Evolutionary conservation across 768 basidiomycete species (phyloP).

Genomic region (Phylloporus scabripes): DNA sequence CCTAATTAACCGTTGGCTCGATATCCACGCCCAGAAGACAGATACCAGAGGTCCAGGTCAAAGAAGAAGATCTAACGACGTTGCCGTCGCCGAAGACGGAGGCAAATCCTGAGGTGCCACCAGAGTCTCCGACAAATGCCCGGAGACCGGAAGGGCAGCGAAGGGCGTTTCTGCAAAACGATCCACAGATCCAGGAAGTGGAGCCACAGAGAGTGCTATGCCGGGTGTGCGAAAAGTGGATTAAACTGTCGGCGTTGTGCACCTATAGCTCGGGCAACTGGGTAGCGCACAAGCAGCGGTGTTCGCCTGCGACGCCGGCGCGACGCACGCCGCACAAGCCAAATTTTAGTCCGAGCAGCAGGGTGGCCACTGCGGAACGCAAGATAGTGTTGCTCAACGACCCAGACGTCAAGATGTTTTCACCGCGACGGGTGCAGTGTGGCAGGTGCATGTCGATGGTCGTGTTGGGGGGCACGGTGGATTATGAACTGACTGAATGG

Average conservation of each 20-base stretch:
- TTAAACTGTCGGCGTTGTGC: constrained; percentile 39
- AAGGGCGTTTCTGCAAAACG: constrained; percentile 47
- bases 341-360: constrained; percentile 45
- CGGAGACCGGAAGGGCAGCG: constrained; percentile 38
- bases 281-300: constrained; percentile 46
- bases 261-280: constrained; percentile 49
- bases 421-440: constrained; percentile 45
- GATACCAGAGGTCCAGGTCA: constrained; percentile 3
- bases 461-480: constrained; percentile 41
- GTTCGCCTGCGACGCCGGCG: constrained; percentile 38
- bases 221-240: constrained; percentile 58
- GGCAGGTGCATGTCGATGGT: constrained; percentile 44
- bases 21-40: constrained; percentile 15
- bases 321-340: constrained; percentile 16
- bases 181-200: constrained; percentile 46
- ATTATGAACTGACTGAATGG: constrained; percentile 60
- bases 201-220: constrained; percentile 52
- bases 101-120: background rate
- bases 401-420: constrained; percentile 48
- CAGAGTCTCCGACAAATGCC: constrained; percentile 14
- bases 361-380: constrained; percentile 58
- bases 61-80: constrained; percentile 13
- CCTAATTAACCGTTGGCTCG: background rate
- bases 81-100: constrained; percentile 6
- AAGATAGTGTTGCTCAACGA: constrained; percentile 62